Evolutionary conservation across 2,329 filamentous ascomycete genomes (phyloP), one percentile per base, ranked within the genome.

Genomic region (Fusarium avenaceum): DNA sequence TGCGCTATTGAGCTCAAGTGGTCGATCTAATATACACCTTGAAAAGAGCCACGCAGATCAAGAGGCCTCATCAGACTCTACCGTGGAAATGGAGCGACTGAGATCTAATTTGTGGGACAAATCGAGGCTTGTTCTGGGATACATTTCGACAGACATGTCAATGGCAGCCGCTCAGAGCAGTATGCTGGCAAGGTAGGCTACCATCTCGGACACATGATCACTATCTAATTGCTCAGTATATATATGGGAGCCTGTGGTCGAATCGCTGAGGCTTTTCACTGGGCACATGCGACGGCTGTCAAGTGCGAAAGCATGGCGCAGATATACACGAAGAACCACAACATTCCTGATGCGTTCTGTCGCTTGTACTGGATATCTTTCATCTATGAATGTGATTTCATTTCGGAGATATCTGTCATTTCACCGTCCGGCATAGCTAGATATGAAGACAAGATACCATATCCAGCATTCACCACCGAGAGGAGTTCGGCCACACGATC

Each of bases 341-440:
- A 4, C 15, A n/a, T 63, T 62, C 35, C 72, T 0, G 74, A 77
- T 24, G 26, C 26, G 6, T 75, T 77, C 33, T 48, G 72, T 0
- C 68, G 74, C 3, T 24, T 77, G 4, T 77, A 72, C 26, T 77
- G 75, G 75, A 63, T 77, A 5, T 70, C 72, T 1, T 75, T 75
- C 10, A 75, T 77, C 4, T 73, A 71, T 39, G 75, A 77, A 28
- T 74, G 75, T 1, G 75, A 77, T 30, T 77, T 76, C 28, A 67
- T 73, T 9, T 76, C 75, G 0, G 75, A 76, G 47, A 67, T 77
- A 19, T 76, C 75, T 0, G 60, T 75, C 2, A 67, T 60, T 0
- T 64, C 74, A 0, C 75, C 75, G 0, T 77, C 75, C 9, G 75
- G 75, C 4, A 76, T 77, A 28, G 67, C 73, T 0, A 59, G 71